Conservation (phyloP, 495 filamentous ascomycete species). For the Podospora appendiculata region DNA sequence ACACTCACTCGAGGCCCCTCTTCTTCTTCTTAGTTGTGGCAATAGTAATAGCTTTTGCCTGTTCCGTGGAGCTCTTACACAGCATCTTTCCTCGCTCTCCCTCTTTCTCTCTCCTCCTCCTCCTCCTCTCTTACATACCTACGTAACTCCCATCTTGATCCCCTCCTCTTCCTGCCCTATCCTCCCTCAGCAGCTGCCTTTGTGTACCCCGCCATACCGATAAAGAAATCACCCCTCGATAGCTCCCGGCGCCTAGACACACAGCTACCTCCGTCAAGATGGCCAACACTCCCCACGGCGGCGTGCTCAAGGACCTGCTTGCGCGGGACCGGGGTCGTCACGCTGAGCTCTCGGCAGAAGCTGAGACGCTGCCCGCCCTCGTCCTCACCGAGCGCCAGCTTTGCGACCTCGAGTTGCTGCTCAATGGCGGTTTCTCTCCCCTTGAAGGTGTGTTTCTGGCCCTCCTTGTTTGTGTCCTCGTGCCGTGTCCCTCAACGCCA, state of each 20-base stretch:
- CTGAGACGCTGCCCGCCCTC: slow-evolving; percentile 79
- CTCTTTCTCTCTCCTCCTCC: not conserved
- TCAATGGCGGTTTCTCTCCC: slow-evolving; percentile 95
- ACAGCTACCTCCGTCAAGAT: slow-evolving; percentile 21
- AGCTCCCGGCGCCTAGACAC: not conserved
- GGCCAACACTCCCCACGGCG: slow-evolving; percentile 84
- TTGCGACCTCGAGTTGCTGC: slow-evolving; percentile 92
- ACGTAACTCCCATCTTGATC: not conserved
- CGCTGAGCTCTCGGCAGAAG: slow-evolving; percentile 68
- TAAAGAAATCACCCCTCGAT: not conserved
- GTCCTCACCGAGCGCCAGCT: slow-evolving; percentile 86
- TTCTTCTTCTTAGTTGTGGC: too few species aligned
- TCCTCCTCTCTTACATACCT: not conserved
- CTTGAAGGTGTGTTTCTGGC: slow-evolving; percentile 67
- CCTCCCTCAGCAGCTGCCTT: not conserved
- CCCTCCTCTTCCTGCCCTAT: not conserved
- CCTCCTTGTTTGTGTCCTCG: not conserved
- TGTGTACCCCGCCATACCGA: not conserved
- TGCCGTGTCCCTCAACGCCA: slow-evolving; percentile 1
- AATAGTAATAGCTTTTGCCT: too few species aligned
- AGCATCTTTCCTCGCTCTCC: not conserved
- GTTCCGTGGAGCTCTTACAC: too few species aligned
- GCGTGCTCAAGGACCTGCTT: slow-evolving; percentile 92
- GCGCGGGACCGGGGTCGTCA: slow-evolving; percentile 80
- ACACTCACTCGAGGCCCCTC: too few species aligned